Percentiles rank a stretch among this genome's conserved stretches.
Conservation (phyloP, 768 basidiomycete species). For the Myochromella boudieri region DNA sequence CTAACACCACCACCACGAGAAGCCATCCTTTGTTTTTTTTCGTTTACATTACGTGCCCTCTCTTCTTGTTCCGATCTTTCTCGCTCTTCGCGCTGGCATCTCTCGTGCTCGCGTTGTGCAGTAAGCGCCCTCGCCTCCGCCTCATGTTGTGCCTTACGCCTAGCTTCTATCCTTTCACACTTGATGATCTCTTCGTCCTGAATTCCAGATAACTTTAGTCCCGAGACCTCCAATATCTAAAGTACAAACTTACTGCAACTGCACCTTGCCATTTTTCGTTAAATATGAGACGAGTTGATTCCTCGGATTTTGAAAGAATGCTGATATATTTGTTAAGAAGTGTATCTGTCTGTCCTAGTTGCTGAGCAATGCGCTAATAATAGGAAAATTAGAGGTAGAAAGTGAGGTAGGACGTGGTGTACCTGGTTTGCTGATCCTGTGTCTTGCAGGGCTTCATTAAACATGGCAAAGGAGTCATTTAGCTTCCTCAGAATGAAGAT, state of each 20-base stretch:
- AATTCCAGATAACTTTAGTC: background rate
- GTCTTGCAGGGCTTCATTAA: conserved; percentile 65
- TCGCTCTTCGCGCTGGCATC: conserved; percentile 35
- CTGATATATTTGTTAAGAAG: conserved; percentile 74
- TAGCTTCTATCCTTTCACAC: conserved; percentile 45
- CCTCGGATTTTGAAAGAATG: conserved; percentile 70
- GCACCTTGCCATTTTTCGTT: conserved; percentile 79
- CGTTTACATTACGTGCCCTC: too few species aligned
- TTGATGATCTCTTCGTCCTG: conserved; percentile 64
- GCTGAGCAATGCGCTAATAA: conserved; percentile 59
- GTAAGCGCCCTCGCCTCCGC: conserved; percentile 43
- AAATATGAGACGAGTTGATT: conserved; percentile 64
- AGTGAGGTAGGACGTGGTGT: conserved; percentile 16
- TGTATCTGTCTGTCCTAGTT: conserved; percentile 70
- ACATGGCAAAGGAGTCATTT: conserved; percentile 65
- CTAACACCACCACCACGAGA: conserved; percentile 61
- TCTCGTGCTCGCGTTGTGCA: conserved; percentile 33
- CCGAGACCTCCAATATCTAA: background rate
- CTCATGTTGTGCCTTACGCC: conserved; percentile 39
- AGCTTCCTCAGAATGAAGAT: conserved; percentile 71
- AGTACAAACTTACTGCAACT: conserved; percentile 52
- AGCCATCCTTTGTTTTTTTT: conserved; percentile 36
- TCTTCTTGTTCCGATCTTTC: conserved; percentile 44
- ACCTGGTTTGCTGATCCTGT: conserved; percentile 74
- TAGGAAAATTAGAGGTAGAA: background rate